Percentiles rank a stretch among this genome's conserved stretches.
Conservation (phyloP, 2,329 filamentous ascomycete genomes). For the Byssochlamys sp. region DNA sequence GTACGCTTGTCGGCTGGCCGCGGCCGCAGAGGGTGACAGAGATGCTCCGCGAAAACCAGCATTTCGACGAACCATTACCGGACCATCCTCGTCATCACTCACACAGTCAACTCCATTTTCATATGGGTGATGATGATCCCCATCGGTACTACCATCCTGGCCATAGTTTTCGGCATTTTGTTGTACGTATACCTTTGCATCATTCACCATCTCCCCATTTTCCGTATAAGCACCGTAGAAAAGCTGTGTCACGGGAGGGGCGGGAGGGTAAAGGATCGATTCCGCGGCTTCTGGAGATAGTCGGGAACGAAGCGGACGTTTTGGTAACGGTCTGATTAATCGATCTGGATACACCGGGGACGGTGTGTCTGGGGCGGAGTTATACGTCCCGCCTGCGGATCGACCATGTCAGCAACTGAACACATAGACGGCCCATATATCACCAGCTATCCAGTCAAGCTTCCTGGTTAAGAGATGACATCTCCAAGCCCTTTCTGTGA, state of each 20-base stretch:
- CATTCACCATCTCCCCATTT: constrained; percentile 42
- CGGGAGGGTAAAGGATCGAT: constrained; percentile 70
- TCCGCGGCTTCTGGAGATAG: constrained; percentile 76
- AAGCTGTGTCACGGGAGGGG: constrained; percentile 59
- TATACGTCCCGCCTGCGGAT: constrained; percentile 40
- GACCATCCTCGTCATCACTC: constrained; percentile 52
- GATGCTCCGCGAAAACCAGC: constrained; percentile 31
- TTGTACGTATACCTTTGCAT: constrained; percentile 37
- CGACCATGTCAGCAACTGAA: constrained; percentile 29
- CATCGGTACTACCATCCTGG: constrained; percentile 29
- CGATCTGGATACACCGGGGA: constrained; percentile 78
- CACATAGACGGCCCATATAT: constrained; percentile 16
- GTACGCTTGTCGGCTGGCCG: constrained; percentile 17
- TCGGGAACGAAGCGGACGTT: constrained; percentile 75
- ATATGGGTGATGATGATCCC: constrained; percentile 37
- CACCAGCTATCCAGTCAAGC: constrained; percentile 5
- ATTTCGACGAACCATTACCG: constrained; percentile 34
- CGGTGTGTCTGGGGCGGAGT: constrained; percentile 55
- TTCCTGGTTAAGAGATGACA: neutral
- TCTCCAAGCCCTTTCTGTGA: constrained; percentile 9
- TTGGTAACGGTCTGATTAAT: constrained; percentile 85
- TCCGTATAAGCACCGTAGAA: constrained; percentile 64
- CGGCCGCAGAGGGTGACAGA: constrained; percentile 21
- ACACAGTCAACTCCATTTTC: constrained; percentile 49
- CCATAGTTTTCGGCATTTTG: constrained; percentile 33